phyloP scores from a whole-genome alignment of 1,284 basidiomycete genomes.

The Malassezia brasiliensis region DNA sequence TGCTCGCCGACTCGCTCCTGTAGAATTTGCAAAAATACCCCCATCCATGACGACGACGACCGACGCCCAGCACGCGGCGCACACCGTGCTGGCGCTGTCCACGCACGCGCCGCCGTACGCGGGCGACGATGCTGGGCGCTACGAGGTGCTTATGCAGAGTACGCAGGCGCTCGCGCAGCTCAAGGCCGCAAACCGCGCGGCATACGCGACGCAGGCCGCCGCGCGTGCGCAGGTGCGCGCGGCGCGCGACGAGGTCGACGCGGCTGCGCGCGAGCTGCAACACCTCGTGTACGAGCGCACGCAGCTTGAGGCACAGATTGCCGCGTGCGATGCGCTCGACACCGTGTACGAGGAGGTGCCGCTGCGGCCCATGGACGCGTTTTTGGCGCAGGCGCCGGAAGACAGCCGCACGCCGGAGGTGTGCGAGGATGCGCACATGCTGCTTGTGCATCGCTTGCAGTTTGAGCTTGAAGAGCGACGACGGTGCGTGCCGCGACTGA shows the following conservation, averaged over 20 bases:
- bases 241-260: slow-evolving; percentile 1
- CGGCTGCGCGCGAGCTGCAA: neutral
- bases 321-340: neutral
- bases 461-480: slow-evolving; percentile 10
- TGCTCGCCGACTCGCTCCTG: slow-evolving; percentile 28
- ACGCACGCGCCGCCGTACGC: neutral
- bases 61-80: neutral
- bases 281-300: slow-evolving; percentile 1
- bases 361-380: neutral
- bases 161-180: slow-evolving; percentile 8
- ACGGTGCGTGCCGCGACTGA: neutral
- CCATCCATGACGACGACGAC: neutral
- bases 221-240: neutral
- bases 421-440: neutral
- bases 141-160: neutral
- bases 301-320: slow-evolving; percentile 15
- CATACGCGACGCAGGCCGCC: slow-evolving; percentile 2
- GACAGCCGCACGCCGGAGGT: neutral
- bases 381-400: neutral
- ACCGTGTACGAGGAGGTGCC: slow-evolving; percentile 13
- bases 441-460: neutral
- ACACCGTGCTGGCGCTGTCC: neutral
- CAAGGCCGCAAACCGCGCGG: slow-evolving; percentile 8
- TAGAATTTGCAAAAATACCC: slow-evolving; percentile 6
- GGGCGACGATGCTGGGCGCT: neutral